A percentile compares a stretch with the other conserved stretches of the same genome.
Conservation (phyloP, 306 rosid species). For the cucumber (Cucumis sativus) region Cucumber_9930_V3 NC_026659.2:3326501-3327000, state of each 20-base stretch:
- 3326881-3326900: conserved; percentile 86
- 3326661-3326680: background rate
- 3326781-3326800: background rate
- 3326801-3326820: background rate
- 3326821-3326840: background rate
- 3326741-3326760: background rate
- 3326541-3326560: background rate
- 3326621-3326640: background rate
- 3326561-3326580: background rate
- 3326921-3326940: conserved; percentile 90
- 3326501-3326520: background rate
- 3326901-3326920: conserved; percentile 91
- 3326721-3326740: background rate
- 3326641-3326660: background rate
- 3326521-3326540: background rate
- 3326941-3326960: conserved; percentile 71
- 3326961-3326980: conserved; percentile 68
- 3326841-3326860: background rate
- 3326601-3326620: background rate
- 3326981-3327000: conserved; percentile 96
- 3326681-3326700: background rate
- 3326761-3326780: background rate
- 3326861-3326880: conserved; percentile 26
- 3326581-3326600: background rate
- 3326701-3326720: background rate